Evolutionary conservation across 306 rosid species (phyloP).

Genomic region (Citrullus colocynthis): DNA sequence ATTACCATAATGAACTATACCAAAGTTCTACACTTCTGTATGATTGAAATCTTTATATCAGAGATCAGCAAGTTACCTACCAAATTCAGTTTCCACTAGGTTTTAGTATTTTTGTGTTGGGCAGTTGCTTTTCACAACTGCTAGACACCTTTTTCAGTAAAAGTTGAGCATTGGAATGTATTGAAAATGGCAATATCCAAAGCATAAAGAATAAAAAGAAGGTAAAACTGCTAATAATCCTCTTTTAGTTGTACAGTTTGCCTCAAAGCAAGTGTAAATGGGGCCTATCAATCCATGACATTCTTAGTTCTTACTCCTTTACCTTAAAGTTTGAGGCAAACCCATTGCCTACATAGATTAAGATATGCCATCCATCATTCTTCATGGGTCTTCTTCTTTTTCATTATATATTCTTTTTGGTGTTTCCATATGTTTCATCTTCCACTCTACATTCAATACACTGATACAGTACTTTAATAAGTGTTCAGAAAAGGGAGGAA

Average conservation of each 20-base stretch:
- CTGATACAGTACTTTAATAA: no score
- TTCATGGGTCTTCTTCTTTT: neutral
- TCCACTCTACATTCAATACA: neutral
- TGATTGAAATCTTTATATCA: neutral
- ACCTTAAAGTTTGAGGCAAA: conserved; percentile 43
- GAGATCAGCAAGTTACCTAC: no score
- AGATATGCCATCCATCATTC: conserved; percentile 55
- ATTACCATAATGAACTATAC: neutral
- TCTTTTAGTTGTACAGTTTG: conserved; percentile 51
- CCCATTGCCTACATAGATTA: conserved; percentile 61
- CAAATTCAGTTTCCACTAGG: neutral
- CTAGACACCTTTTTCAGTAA: neutral
- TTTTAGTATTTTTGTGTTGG: neutral
- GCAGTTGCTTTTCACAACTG: neutral
- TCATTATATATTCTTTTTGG: neutral
- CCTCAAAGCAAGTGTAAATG: conserved; percentile 51
- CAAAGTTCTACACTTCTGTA: neutral
- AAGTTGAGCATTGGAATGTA: neutral
- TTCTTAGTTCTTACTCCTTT: conserved; percentile 63
- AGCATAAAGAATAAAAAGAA: neutral
- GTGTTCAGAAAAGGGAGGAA: no score
- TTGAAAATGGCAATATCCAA: neutral
- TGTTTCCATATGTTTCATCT: neutral
- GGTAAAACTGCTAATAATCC: neutral
- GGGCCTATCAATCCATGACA: conserved; percentile 31